A percentile compares a stretch with the other conserved stretches of the same genome.
Conservation (phyloP, 2,329 filamentous ascomycete species). For the Verticillium albo-atrum region DNA sequence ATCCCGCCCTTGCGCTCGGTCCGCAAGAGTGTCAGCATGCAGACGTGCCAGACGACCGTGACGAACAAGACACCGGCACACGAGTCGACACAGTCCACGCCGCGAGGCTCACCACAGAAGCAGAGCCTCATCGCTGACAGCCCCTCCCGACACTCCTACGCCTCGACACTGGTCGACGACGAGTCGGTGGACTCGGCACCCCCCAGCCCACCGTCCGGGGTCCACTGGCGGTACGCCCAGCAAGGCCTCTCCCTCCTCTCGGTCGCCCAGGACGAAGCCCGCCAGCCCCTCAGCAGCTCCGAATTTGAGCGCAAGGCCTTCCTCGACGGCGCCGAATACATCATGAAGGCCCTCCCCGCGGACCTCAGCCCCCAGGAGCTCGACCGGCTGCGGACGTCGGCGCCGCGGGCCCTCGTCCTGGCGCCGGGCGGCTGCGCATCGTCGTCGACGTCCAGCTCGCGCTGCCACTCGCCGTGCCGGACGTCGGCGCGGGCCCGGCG, state of each 20-base stretch:
- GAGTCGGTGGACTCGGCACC: not conserved
- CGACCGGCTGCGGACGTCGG: slow-evolving; percentile 43
- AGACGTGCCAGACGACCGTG: slow-evolving; percentile 8
- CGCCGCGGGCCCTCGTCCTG: slow-evolving; percentile 32
- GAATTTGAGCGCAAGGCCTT: slow-evolving; percentile 54
- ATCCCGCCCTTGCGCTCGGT: slow-evolving; percentile 48
- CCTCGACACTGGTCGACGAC: not conserved
- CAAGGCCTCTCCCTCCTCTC: slow-evolving; percentile 17
- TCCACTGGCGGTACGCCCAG: slow-evolving; percentile 27
- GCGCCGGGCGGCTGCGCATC: not conserved
- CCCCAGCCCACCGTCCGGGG: slow-evolving; percentile 21
- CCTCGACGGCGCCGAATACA: slow-evolving; percentile 58
- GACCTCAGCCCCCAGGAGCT: slow-evolving; percentile 53
- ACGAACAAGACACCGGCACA: slow-evolving; percentile 4
- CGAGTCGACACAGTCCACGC: not conserved
- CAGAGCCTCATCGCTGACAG: not conserved
- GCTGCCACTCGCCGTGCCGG: slow-evolving; percentile 6
- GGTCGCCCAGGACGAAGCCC: slow-evolving; percentile 8
- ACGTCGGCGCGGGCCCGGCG: slow-evolving; percentile 7
- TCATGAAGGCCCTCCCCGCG: slow-evolving; percentile 57
- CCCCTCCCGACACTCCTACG: not conserved
- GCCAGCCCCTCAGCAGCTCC: slow-evolving; percentile 5
- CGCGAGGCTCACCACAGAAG: not conserved
- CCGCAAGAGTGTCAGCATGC: slow-evolving; percentile 31
- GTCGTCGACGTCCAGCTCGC: slow-evolving; percentile 6